Percentiles rank a stretch among this genome's conserved stretches.
These are phyloP conservation scores for Kitagawia praeruptora DNA, from an alignment of 129 eudicot species.

Conservation along the genomic window DNA sequence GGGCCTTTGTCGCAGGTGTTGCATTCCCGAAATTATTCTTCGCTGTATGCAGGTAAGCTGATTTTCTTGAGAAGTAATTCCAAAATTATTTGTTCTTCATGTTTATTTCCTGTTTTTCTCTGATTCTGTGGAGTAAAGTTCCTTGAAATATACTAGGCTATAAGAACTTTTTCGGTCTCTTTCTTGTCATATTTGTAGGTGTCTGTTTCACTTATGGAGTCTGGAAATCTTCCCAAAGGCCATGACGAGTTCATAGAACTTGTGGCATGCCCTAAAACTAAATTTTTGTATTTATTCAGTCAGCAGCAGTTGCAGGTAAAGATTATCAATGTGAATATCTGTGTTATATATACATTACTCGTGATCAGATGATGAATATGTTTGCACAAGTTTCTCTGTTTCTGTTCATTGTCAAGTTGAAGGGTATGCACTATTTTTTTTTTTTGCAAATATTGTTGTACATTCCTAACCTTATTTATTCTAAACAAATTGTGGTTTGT, in stretches of 20 bases:
- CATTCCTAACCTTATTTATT: not conserved
- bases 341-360: not conserved
- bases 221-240: constrained; percentile 48
- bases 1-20: constrained; percentile 88
- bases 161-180: not conserved
- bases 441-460: not conserved
- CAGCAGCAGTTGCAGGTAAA: constrained; percentile 84
- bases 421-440: not conserved
- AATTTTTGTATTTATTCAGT: constrained; percentile 59
- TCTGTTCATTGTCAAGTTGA: not conserved
- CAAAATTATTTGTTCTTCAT: not conserved
- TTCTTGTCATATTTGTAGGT: constrained; percentile 33
- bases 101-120: not conserved
- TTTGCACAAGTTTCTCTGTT: not conserved
- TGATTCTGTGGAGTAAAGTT: not conserved
- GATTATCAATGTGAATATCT: not conserved
- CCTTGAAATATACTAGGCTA: not conserved
- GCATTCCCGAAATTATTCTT: constrained; percentile 81
- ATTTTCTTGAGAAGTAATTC: not conserved
- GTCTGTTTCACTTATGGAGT: constrained; percentile 75
- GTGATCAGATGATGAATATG: not conserved
- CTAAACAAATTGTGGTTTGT: not conserved
- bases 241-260: constrained; percentile 79
- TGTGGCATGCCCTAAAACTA: constrained; percentile 58
- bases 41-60: constrained; percentile 85